Evolutionary conservation across 2,329 filamentous ascomycete species (phyloP), one percentile per base, ranked within the genome.

Genomic region (Monosporascus sp.): DNA sequence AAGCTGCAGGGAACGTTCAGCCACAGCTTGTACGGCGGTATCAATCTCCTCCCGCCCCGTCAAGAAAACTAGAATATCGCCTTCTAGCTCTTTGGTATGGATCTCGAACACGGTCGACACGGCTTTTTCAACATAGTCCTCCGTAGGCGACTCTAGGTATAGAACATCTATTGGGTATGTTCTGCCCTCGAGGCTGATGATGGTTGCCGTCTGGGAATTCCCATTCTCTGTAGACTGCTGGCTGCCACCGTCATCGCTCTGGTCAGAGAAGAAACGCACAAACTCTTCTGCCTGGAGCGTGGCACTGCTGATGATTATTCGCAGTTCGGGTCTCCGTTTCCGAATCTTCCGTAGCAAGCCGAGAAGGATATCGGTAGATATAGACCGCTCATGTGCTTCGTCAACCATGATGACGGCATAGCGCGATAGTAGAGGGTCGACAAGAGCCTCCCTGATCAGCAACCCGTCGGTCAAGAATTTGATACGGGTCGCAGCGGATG

Each of bases 321-420:
- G 84, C 50, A 97, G 72, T 54, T 97, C 92, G 7, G 87, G 81
- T 44, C 94, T 80, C 64, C 84, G 87, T 68, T 83, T 90, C 51
- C 84, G 75, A 49, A 99, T 93, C 69, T 97, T 97, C 69, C 96
- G 97, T 39, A 99, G 71, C 15, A 97, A 75, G 0, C 94, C 93
- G 3, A 99, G 80, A 7, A 97, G 77, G 14, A 99, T 83, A 65
- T 99, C 94, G 1, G 92, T 96, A 68, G 90, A 95, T 54, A 97
- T 81, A 48, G 91, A 96, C 51, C 94, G 81, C 71, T 97, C 93
- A 67, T 99, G 94, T 6, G 93, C 94, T 72, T 97, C 93, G 66
- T 99, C 94, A 7, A 99, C 88, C 90, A 99, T 97, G 62, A 99
- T 90, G 45, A 96, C 88, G 0, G 91, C 95, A 68, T 99, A 99